Conservation (phyloP, 2,329 filamentous ascomycete species). For the Pseudocercospora macadamiae region DNA sequence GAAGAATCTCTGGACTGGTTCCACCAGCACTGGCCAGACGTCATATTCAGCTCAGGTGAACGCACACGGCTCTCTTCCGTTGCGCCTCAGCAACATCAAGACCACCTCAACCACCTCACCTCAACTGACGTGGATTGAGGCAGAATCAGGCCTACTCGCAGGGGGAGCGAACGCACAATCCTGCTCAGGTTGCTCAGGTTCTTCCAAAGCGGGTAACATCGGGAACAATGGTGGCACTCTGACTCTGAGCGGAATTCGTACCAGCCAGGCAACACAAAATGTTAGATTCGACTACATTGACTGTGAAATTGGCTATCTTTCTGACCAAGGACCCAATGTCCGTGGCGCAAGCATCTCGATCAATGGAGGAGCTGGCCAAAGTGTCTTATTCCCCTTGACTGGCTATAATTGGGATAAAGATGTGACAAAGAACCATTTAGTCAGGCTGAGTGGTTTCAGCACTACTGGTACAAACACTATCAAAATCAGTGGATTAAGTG, state of each 20-base stretch:
- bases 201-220: constrained; percentile 41
- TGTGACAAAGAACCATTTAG: constrained; percentile 29
- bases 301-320: constrained; percentile 44
- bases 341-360: constrained; percentile 43
- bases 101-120: constrained; percentile 16
- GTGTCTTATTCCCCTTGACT: constrained; percentile 44
- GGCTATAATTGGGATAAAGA: constrained; percentile 46
- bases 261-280: constrained; percentile 36
- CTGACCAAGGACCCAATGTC: constrained; percentile 35
- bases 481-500: constrained; percentile 28
- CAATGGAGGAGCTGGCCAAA: constrained; percentile 41
- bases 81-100: constrained; percentile 41
- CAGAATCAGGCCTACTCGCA: constrained; percentile 35
- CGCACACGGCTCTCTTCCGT: constrained; percentile 35
- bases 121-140: constrained; percentile 37
- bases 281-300: constrained; percentile 46
- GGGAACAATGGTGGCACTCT: constrained; percentile 21
- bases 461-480: constrained; percentile 30
- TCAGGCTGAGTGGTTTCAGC: constrained; percentile 33
- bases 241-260: constrained; percentile 36
- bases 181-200: constrained; percentile 41
- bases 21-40: constrained; percentile 17
- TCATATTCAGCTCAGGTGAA: constrained; percentile 31
- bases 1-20: constrained; percentile 42
- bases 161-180: constrained; percentile 35